A percentile compares a stretch with the other conserved stretches of the same genome.
Conservation (phyloP, 306 rosid species). For the Sindora glabra region DNA sequence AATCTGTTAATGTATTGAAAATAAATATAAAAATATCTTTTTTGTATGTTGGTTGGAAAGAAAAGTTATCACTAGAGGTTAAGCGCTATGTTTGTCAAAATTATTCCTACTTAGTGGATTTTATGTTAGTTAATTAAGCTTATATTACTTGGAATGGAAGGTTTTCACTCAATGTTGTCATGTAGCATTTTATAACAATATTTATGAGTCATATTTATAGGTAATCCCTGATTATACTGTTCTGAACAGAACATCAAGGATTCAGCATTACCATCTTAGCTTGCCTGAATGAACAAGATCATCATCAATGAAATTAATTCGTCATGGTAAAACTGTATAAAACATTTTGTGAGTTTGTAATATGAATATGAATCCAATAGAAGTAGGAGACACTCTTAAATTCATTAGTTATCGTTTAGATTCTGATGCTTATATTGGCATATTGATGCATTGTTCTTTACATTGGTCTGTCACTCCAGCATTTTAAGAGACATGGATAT, state of each 20-base stretch:
- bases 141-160: background rate
- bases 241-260: background rate
- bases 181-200: constrained; percentile 2
- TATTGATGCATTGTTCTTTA: constrained; percentile 6
- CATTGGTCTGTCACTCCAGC: constrained; percentile 3
- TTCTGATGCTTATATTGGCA: too few relatives aligned
- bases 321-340: constrained; percentile 9
- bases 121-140: background rate
- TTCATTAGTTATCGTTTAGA: too few relatives aligned
- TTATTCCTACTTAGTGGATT: too few relatives aligned
- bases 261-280: background rate
- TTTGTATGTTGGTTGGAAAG: too few relatives aligned
- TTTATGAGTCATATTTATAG: background rate
- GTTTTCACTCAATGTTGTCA: too few relatives aligned
- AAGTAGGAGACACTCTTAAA: too few relatives aligned
- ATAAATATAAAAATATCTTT: background rate
- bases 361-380: too few relatives aligned
- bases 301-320: background rate
- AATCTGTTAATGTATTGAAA: background rate
- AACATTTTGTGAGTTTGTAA: too few relatives aligned
- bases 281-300: constrained; percentile 3
- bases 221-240: background rate
- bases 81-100: too few relatives aligned
- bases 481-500: too few relatives aligned
- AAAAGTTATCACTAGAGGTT: too few relatives aligned